phyloP scores from a whole-genome alignment of 1,139 yeast genomes.

The Candida sanyaensis region DNA sequence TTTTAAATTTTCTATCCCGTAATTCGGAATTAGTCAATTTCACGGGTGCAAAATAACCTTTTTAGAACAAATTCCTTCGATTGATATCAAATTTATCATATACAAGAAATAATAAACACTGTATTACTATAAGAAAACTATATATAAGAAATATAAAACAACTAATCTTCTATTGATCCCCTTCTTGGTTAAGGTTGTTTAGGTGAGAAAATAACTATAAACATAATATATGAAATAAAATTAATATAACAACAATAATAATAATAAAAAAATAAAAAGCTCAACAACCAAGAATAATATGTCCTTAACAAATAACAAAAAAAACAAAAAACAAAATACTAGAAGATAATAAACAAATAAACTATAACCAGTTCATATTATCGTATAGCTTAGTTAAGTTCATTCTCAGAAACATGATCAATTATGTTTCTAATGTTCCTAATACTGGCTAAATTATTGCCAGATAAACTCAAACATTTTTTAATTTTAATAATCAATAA shows the following conservation, averaged over 20 bases:
- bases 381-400: not conserved
- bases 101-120: too few relatives aligned
- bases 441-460: conserved; percentile 5
- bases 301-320: not conserved
- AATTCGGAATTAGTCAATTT: too few relatives aligned
- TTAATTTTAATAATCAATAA: conserved; percentile 61
- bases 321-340: not conserved
- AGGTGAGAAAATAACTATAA: not conserved
- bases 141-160: not conserved
- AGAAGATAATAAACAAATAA: not conserved
- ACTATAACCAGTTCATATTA: not conserved
- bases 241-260: not conserved
- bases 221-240: not conserved
- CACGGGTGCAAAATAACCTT: too few relatives aligned
- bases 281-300: not conserved
- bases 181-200: not conserved
- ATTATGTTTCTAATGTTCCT: conserved; percentile 4
- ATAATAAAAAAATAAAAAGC: not conserved
- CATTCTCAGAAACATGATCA: conserved; percentile 1
- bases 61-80: too few relatives aligned
- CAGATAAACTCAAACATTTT: conserved; percentile 47
- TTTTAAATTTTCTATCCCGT: too few relatives aligned
- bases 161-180: not conserved
- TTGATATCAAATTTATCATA: too few relatives aligned
- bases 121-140: not conserved